Base-by-base conservation (phyloP, 805 yeast genomes). In the Barnettozyma vustinii region DNA sequence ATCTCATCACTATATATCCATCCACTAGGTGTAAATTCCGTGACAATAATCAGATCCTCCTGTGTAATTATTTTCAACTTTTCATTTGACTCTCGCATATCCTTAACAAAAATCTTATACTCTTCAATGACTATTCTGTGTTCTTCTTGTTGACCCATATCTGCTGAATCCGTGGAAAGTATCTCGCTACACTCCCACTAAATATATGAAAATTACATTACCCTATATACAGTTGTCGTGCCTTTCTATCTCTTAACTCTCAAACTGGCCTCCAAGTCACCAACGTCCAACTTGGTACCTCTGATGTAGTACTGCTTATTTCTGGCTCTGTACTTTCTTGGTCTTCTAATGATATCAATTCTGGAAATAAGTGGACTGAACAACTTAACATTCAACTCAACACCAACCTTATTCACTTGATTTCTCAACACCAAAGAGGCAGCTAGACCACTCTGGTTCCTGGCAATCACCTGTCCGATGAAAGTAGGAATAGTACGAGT, bases 231-330 rank as follows among this genome's bases (percentile, higher is more conserved):
- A 33, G 27, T 16, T 12, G 30, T 5, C 19, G n/a, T 26, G 10
- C 36, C 30, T 36, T 21, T 46, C 45, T 35, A 52, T 48, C 43
- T 44, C 48, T 48, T 55, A 40, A 62, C 68, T 53, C 69, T 69
- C 56, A 69, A 51, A 49, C 65, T 64, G 18, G 72, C 68, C 59
- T 81, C 87, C 52, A 84, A 66, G 63, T 84, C 90, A 54, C 81
- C 84, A 44, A 84, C 91, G 66, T 87, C 96, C 65, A 82, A 70
- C 62, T 80, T 82, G 45, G 84, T 75, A 66, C 78, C 84, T 71
- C 97, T 85, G 62, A 94, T 85, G 69, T 88, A 94, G 75, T 84
- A 91, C 59, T 89, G 92, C 74, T 88, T 92, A 69, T 81, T 80
- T 78, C 96, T 81, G 53, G 76, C 74, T 73, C 85, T 80, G 67